These are phyloP conservation scores for Bolboschoenus planiculmis DNA, from an alignment of 176 grass and related monocot genomes.

Conservation along the genomic window DNA sequence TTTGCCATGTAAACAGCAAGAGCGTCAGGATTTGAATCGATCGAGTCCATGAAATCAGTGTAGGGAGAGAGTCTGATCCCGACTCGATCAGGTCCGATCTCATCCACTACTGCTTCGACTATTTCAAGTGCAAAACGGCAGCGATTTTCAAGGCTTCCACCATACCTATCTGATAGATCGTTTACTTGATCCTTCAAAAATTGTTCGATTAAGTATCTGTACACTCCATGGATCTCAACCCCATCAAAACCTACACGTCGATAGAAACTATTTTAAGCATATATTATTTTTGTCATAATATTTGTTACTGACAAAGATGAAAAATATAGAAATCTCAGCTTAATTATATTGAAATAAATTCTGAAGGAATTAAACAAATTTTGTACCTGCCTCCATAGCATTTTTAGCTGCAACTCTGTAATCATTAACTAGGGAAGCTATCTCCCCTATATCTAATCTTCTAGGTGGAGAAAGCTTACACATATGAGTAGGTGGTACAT, in stretches of 20 bases:
- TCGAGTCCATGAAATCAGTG: constrained; percentile 32
- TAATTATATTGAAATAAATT: background rate
- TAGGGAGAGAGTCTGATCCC: constrained; percentile 75
- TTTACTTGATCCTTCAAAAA: constrained; percentile 73
- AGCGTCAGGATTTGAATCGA: constrained; percentile 51
- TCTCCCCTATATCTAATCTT: constrained; percentile 39
- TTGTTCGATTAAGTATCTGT: constrained; percentile 78
- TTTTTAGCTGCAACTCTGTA: constrained; percentile 59
- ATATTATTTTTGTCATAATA: background rate
- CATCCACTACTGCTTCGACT: constrained; percentile 39
- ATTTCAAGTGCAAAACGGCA: constrained; percentile 68
- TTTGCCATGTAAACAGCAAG: constrained; percentile 59
- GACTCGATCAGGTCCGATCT: constrained; percentile 64
- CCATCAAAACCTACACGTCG: constrained; percentile 67
- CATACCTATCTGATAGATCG: constrained; percentile 56
- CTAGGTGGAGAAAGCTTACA: constrained; percentile 24
- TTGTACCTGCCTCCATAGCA: constrained; percentile 49
- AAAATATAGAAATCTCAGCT: background rate
- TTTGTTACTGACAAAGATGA: background rate
- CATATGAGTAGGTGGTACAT: constrained; percentile 9
- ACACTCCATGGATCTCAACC: constrained; percentile 74
- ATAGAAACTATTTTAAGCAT: background rate
- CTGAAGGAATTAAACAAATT: background rate
- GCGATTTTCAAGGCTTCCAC: constrained; percentile 62
- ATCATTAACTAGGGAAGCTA: constrained; percentile 41